Conservation (phyloP, 2,329 filamentous ascomycete genomes). For the Byssothecium circinans region DNA sequence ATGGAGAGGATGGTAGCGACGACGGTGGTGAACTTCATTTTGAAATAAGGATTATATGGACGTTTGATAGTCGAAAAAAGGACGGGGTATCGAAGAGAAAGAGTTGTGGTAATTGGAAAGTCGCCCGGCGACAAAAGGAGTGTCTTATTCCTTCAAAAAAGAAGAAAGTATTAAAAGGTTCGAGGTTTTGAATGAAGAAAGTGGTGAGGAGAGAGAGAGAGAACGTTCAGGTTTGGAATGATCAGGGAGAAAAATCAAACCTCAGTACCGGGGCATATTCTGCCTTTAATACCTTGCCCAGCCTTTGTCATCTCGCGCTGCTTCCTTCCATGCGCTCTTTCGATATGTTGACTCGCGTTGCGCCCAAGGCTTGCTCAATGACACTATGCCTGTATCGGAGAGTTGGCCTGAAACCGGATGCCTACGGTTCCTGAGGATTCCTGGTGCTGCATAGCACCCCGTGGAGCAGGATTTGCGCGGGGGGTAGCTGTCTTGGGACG, state of each 20-base stretch:
- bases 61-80: neutral
- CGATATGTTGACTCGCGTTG: conserved; percentile 1
- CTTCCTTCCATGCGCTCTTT: conserved; percentile 8
- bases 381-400: conserved; percentile 16
- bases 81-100: conserved; percentile 4
- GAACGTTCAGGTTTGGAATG: conserved; percentile 7
- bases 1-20: conserved; percentile 39
- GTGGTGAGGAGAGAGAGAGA: conserved; percentile 18
- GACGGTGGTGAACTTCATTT: conserved; percentile 41
- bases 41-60: conserved; percentile 15
- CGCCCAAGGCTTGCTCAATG: conserved; percentile 11
- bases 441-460: conserved; percentile 22
- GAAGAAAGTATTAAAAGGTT: conserved; percentile 11
- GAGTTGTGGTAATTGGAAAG: conserved; percentile 15
- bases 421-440: conserved; percentile 28
- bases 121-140: conserved; percentile 41
- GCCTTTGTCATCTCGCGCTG: conserved; percentile 1
- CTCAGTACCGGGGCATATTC: conserved; percentile 12
- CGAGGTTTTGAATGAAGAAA: conserved; percentile 5
- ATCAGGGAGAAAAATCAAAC: conserved; percentile 18
- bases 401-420: conserved; percentile 39
- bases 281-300: conserved; percentile 30
- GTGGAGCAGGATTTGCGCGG: conserved; percentile 14
- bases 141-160: conserved; percentile 15
- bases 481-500: conserved; percentile 14